Conservation (phyloP, 176 grass and related monocot genomes). For the Oryza meyeriana region DNA sequence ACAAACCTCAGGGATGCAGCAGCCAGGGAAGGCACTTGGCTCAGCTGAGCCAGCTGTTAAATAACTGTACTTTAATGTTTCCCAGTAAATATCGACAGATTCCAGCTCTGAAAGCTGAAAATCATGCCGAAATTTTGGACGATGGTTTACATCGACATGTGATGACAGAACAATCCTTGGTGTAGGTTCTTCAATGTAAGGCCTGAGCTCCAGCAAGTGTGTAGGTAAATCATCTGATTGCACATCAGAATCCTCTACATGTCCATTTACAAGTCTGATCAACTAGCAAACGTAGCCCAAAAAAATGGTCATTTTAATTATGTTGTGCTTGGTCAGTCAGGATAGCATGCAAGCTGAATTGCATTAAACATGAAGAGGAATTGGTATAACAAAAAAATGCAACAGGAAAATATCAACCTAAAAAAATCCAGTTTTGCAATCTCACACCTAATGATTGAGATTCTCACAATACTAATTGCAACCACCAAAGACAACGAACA, state of each 20-base stretch:
- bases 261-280: constrained; percentile 57
- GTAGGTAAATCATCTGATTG: constrained; percentile 45
- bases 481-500: not conserved
- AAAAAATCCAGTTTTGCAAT: not conserved
- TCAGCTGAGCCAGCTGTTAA: constrained; percentile 50
- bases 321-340: not conserved
- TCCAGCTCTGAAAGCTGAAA: constrained; percentile 74
- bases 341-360: constrained; percentile 10
- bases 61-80: constrained; percentile 91
- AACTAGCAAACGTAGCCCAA: constrained; percentile 50
- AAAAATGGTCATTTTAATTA: not conserved
- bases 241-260: constrained; percentile 42
- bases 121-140: constrained; percentile 71
- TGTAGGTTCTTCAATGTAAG: constrained; percentile 94
- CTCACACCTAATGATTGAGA: not conserved
- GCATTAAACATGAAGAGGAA: not conserved
- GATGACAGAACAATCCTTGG: constrained; percentile 52
- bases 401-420: constrained; percentile 1
- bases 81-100: constrained; percentile 84
- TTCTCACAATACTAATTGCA: not conserved
- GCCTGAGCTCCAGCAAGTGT: constrained; percentile 78
- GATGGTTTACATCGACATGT: constrained; percentile 30
- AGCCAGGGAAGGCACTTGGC: constrained; percentile 82
- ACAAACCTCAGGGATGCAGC: constrained; percentile 75
- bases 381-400: not conserved